phyloP scores from a whole-genome alignment of 257 asterid genomes.

The Lithospermum erythrorhizon region DNA sequence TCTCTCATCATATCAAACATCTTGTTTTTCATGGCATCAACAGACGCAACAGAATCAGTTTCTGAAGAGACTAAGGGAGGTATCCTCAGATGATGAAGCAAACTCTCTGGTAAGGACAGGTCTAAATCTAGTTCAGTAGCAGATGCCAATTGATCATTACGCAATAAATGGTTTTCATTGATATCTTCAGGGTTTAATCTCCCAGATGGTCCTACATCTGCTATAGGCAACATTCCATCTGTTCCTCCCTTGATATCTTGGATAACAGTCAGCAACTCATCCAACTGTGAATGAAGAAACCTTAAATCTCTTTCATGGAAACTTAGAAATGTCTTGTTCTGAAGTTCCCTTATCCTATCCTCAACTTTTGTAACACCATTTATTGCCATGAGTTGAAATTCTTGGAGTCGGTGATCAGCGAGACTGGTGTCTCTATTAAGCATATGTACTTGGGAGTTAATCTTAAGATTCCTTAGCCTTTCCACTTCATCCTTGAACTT shows the following conservation, averaged over 20 bases:
- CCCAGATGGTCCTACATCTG: slow-evolving; percentile 20
- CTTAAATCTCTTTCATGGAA: slow-evolving; percentile 44
- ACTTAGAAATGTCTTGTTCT: slow-evolving; percentile 33
- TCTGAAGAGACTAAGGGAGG: slow-evolving; percentile 47
- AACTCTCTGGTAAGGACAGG: slow-evolving; percentile 62
- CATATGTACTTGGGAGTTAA: slow-evolving; percentile 28
- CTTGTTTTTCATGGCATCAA: slow-evolving; percentile 67
- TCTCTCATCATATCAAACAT: slow-evolving; percentile 80
- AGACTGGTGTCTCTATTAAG: slow-evolving; percentile 24
- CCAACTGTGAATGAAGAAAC: slow-evolving; percentile 53
- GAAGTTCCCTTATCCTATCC: slow-evolving; percentile 53
- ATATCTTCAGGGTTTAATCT: slow-evolving; percentile 25
- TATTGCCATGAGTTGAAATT: slow-evolving; percentile 31
- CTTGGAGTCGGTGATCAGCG: slow-evolving; percentile 25
- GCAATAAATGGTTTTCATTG: slow-evolving; percentile 13
- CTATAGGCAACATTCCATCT: slow-evolving; percentile 24
- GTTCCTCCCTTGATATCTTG: slow-evolving; percentile 48
- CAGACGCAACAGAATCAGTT: slow-evolving; percentile 30
- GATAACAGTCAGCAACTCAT: slow-evolving; percentile 41
- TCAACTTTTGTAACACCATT: slow-evolving; percentile 50
- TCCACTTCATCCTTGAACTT: slow-evolving; percentile 54
- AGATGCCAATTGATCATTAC: slow-evolving; percentile 26
- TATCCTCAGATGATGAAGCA: slow-evolving; percentile 49
- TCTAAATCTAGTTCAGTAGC: slow-evolving; percentile 60
- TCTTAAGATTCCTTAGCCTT: slow-evolving; percentile 36